Evolutionary conservation across 768 basidiomycete species (phyloP), one percentile per base, ranked within the genome.

Genomic region (Phlebiopsis gigantea): DNA sequence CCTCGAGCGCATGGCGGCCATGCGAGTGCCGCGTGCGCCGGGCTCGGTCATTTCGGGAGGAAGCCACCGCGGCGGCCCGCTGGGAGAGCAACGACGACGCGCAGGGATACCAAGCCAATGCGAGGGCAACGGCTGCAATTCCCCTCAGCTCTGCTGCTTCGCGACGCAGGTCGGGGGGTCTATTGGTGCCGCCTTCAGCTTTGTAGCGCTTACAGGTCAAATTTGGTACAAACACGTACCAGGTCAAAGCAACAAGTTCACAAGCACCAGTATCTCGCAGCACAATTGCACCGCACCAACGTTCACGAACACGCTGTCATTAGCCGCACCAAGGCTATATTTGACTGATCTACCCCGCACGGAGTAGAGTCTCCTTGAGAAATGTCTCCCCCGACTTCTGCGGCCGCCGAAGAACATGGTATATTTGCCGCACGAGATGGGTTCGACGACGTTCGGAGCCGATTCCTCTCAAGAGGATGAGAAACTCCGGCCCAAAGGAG

Each of bases 1-100:
- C 34, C 56, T 57, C 49, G 56, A 42, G 31, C 56, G 50, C 56
- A 57, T 57, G 56, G 56, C 48, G 21, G 49, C 49, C 55, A 56
- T 50, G 55, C 55, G 46, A 56, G 31, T 46, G 47, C 28, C 47
- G 47, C 47, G 9, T 47, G 46, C 30, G 29, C 4, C 34, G 17
- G 34, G 17, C 34, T 39, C 34, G 34, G 34, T 39, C 34, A 39
- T 39, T 39, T 39, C 34, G 34, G 34, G 34, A 39, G 34, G 17
- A 34, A 39, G 17, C 12, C 34, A 17, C 34, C 34, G 14, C 31
- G 17, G 34, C 34, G n/a, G n/a, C n/a, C n/a, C n/a, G 34, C 34
- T 14, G 34, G 34, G 34, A 39, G 34, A 39, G 34, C 34, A 39
- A 39, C 34, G 34, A 17, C 34, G 34, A 17, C 17, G 34, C 8